Base-by-base conservation (phyloP, 2,329 filamentous ascomycete genomes). In the Fusarium chaquense region DNA sequence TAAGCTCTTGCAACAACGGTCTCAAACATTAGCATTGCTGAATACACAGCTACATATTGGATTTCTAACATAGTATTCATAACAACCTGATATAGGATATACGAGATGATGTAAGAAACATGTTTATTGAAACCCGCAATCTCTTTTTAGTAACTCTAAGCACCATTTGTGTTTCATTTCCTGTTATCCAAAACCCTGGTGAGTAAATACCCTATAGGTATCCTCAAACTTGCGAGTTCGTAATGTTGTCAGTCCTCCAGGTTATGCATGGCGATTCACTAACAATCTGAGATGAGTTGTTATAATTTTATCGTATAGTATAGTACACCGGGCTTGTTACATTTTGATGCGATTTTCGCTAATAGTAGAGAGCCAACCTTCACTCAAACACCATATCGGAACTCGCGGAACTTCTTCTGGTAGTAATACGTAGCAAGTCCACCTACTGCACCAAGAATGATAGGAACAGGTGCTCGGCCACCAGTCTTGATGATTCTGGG, bases 381-480 rank as follows among this genome's bases (percentile, higher is more conserved):
- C 28, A 12, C 40, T 73, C 61, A 82, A 4, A 81, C 79, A 12
- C 80, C 80, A n/a, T 74, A 81, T 18, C 73, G 73, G 62, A 82
- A 81, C 61, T 82, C 81, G 30, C 78, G 76, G 54, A 77, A 77
- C 71, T 82, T 82, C 71, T 81, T 81, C 69, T 81, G 78, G 65
- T 82, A 82, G 66, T 82, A 82, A 36, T 67, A 81, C 0, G 79
- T 81, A 2, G 81, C 79, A 16, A 82, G 70, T 32, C 70, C 73
- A 40, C 80, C 80, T 0, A 67, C 75, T 6, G 72, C 75, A 8
- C 75, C 76, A 8, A 82, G 73, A 3, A 71, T 77, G 28, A 82
- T 61, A 0, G 80, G 79, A 6, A 80, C 76, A 12, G 79, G 80
- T 1, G 80, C 78, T 49, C 76, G 76, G 2, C 67, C 80, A 22